Conservation (phyloP, 306 rosid genomes). For the Canavalia gladiata region DNA sequence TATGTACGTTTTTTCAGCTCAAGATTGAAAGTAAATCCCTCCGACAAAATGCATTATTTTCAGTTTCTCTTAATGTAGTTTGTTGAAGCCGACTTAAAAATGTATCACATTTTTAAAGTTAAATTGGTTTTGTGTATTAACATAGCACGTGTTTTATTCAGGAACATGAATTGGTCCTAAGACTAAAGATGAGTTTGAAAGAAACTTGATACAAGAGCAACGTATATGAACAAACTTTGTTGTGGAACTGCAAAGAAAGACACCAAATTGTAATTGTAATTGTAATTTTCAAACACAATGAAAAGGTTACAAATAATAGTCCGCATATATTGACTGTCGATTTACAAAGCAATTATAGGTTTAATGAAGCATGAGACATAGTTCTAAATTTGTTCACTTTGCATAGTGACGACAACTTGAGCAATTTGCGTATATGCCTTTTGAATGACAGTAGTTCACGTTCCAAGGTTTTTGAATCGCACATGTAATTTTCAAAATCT, state of each 20-base stretch:
- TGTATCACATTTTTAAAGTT: not conserved
- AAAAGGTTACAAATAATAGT: not conserved
- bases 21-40: not conserved
- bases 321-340: not conserved
- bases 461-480: slow-evolving; percentile 43
- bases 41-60: not conserved
- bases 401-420: too few species aligned
- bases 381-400: not conserved
- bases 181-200: not conserved
- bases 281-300: not conserved
- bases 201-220: slow-evolving; percentile 1
- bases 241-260: not conserved
- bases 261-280: not conserved
- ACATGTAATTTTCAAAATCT: slow-evolving; percentile 43
- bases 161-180: slow-evolving; percentile 3
- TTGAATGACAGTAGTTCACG: slow-evolving; percentile 29
- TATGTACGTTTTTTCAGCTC: too few species aligned
- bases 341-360: not conserved
- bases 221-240: not conserved
- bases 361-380: not conserved
- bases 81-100: not conserved
- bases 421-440: not conserved
- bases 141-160: not conserved
- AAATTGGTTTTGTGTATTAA: not conserved
- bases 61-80: not conserved